A percentile compares a stretch with the other conserved stretches of the same genome.
These are phyloP conservation scores for Hura crepitans DNA, from an alignment of 441 rosid species.

Conservation along the genomic window DNA sequence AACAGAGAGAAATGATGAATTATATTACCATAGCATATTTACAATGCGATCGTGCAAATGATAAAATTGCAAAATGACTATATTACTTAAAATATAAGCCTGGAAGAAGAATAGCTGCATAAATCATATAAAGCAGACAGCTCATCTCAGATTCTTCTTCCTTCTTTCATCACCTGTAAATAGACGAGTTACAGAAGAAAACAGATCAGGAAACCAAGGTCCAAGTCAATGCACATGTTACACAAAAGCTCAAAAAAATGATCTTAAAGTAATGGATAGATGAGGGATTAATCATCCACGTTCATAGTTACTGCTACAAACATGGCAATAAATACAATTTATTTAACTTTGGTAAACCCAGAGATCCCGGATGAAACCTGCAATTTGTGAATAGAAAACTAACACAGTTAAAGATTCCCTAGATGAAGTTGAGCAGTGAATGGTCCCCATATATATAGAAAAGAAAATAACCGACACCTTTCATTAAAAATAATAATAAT, in stretches of 20 bases:
- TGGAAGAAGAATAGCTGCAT: slow-evolving; percentile 21
- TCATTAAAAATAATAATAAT: no score
- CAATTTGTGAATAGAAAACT: slow-evolving; percentile 22
- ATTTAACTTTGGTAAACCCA: slow-evolving; percentile 20
- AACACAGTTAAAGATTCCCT: slow-evolving; percentile 28
- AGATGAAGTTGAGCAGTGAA: slow-evolving; percentile 21
- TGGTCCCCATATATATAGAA: slow-evolving; percentile 13
- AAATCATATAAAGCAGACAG: slow-evolving; percentile 22
- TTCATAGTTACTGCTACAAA: slow-evolving; percentile 14
- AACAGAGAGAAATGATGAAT: not conserved
- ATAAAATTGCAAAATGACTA: slow-evolving; percentile 20
- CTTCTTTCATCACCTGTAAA: slow-evolving; percentile 22
- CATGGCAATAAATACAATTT: slow-evolving; percentile 15
- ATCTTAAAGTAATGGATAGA: not conserved
- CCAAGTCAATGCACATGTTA: slow-evolving; percentile 35
- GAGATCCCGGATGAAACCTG: slow-evolving; percentile 31
- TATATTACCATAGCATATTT: slow-evolving; percentile 25
- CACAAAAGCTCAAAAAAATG: slow-evolving; percentile 7
- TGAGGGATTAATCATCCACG: slow-evolving; percentile 21
- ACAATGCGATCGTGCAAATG: slow-evolving; percentile 18
- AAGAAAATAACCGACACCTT: slow-evolving; percentile 40
- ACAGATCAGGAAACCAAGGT: slow-evolving; percentile 30
- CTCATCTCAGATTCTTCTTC: slow-evolving; percentile 32
- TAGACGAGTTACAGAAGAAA: not conserved
- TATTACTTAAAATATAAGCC: slow-evolving; percentile 19